Base-by-base conservation (phyloP, 176 grass and related monocot genomes). In the sorghum (Sorghum bicolor) region DNA sequence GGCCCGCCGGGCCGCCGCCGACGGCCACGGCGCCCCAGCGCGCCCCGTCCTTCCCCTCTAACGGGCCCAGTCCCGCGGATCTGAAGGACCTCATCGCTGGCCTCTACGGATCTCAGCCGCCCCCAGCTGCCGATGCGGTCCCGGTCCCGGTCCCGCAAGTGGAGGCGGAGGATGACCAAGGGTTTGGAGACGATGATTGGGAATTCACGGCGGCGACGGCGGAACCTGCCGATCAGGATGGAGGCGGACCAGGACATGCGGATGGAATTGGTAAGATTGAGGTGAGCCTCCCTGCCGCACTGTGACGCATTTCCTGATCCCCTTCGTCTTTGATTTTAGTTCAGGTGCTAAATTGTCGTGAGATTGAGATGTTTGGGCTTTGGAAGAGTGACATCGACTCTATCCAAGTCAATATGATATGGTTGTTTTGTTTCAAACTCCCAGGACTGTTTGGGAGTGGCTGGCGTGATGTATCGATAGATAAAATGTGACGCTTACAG, bases 11-110 rank as follows among this genome's bases (percentile, higher is more conserved):
- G 70, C 77, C 47, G 10, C 53, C 64, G 36, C 10, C 67, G 64
- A 4, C 82, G 71, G 64, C 70, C 40, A 30, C 44, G 26, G 77
- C 20, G n/a, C 77, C 41, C 12, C 72, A 48, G 65, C 32, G 65
- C 4, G 25, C 37, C 41, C 26, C 65, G 4, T 25, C 77, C 5
- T 5, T 72, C 36, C 20, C 65, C 10, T 66, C 89, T 57, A 10
- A 33, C 7, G 82, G 82, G 6, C 16, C 77, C 1, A 5, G 26
- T 4, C n/a, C 53, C 13, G 71, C 64, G 53, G 85, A 84, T 81
- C 85, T 91, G 38, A 88, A 84, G 81, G 89, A 91, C 72, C 89
- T 91, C 55, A 88, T 88, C 40, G 81, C 73, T 20, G 81, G 53
- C 64, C 85, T 91, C 34, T 91, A 91, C 30, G 81, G 85, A 86